Evolutionary conservation across 2,329 filamentous ascomycete genomes (phyloP), one percentile per base, ranked within the genome.

Genomic region (Aurifilum marmelostoma): DNA sequence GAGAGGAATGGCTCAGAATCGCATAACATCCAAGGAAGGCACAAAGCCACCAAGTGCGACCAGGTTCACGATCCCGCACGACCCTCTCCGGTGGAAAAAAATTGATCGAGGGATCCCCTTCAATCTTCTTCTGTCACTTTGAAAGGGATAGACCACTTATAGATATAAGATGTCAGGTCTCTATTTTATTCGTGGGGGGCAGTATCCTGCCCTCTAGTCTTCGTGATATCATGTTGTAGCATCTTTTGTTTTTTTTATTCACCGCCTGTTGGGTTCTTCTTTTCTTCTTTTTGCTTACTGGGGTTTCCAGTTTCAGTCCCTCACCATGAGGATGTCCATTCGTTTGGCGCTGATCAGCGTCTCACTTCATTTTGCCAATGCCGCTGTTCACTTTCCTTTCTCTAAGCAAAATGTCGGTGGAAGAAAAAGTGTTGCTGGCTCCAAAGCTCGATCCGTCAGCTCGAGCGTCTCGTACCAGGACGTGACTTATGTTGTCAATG

Each of bases 401-500:
- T 32, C 63, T 11, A 70, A 63, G 43, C 65, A 68, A 14, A 62
- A 59, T 39, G 14, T n/a, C 41, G 6, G 18, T 41, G 59, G n/a
- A 12, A 24, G 6, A n/a, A 61, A 14, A 1, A 37, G 24, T 8
- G 50, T 18, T 24, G 59, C 62, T 11, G 60, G 54, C 50, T 27
- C 52, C 3, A 52, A n/a, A 29, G 34, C 52, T 34, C 68, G 68
- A 3, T 62, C 68, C 18, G 21, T 66, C 27, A 61, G 27, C 29
- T 24, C 50, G 1, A 24, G 59, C 18, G 65, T 76, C 39, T 69
- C 59, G 2, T 69, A 66, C n/a, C 39, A 71, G 14, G 69, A 69
- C 27, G 72, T 70, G 67, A 69, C 72, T 24, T 77, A 75, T 62
- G 67, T 74, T 41, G 72, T 75, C 58, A 73, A 76, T 37, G 74